Base-by-base conservation (phyloP, 225 moss, liverwort and hornwort species). In the Physcomitrium patens region DNA sequence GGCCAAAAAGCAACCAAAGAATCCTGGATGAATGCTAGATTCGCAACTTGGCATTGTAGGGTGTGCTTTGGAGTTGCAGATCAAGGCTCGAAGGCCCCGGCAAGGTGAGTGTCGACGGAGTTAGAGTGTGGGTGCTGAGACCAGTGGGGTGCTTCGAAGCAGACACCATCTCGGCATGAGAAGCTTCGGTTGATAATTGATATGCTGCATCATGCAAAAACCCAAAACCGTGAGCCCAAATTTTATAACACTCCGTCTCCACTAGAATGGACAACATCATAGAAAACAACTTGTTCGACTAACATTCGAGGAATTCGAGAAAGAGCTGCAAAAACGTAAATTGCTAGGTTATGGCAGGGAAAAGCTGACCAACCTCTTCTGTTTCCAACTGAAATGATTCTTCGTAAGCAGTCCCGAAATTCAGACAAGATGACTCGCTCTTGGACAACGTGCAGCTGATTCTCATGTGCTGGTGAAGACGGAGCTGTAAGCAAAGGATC, bases 401-500 rank as follows among this genome's bases (percentile, higher is more conserved):
- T 79, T 60, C 69, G 65, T 41, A 89, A 72, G 51, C 89, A 89
- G 43, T 89, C 86, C 43, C 89, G 77, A 68, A 86, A 84, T 59
- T 89, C 89, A 15, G 79, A 80, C 51, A 89, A 54, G 27, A 89
- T 84, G 19, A 82, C 86, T 47, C 86, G 77, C 68, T 86, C 89
- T 70, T 79, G 81, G 62, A 84, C 86, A 56, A 81, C 74, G 45
- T 71, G 47, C 10, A 86, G 69, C 20, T 77, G 78, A 2, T 74
- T 71, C 37, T 78, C 79, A 56, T 76, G 71, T 9, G 74, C 67
- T 58, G 69, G 86, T 68, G 86, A 89, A 49, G 89, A 72, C 54
- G 91, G 90, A 3, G 89, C 84, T 8, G 91, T 82, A 67, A 86
- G 87, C 73, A 93, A 70, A 0, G 91, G 84, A 18, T 95, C 91